Base-by-base conservation (phyloP, 192 early-diverging fungal genomes). In the Linnemannia exigua region DNA sequence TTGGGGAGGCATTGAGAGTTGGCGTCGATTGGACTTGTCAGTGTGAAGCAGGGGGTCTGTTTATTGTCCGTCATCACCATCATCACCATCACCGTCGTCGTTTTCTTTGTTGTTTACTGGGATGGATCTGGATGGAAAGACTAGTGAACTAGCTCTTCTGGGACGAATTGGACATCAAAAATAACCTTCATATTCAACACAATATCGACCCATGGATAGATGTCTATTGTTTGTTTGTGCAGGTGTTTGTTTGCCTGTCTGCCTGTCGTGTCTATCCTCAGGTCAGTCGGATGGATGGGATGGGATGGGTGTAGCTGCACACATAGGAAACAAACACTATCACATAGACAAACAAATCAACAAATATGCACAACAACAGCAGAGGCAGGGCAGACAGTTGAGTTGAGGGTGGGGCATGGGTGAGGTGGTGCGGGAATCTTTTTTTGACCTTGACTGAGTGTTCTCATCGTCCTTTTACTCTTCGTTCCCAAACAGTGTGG, bases 401-500 rank as follows among this genome's bases (percentile, higher is more conserved):
- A 14, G 15, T 50, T 2, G 9, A 17, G 48, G 15, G 48, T 50
- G 48, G 11, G 54, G 25, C n/a, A n/a, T 25, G 28, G 28, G 58
- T 12, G n/a, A 31, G 58, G 58, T 63, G 25, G 58, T 63, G 28
- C 58, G 58, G 58, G 58, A 63, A 63, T 63, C 58, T 63, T 63
- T 63, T 63, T 63, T 63, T 63, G 58, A 28, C n/a, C n/a, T n/a
- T n/a, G n/a, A n/a, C n/a, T n/a, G n/a, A n/a, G 9, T 17, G 11
- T 31, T 63, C 12, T 63, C 28, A 15, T 63, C 58, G 28, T 15
- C 28, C 58, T 31, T 28, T 31, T 63, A 25, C 54, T 9, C 20
- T 22, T 9, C 11, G 5, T 28, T 58, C 54, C 22, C 54, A 31
- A 22, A 14, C 58, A 31, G 25, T n/a, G 58, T 12, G 58, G 28